Conservation (phyloP, 805 yeast genomes). For the Metschnikowia shivogae region DNA sequence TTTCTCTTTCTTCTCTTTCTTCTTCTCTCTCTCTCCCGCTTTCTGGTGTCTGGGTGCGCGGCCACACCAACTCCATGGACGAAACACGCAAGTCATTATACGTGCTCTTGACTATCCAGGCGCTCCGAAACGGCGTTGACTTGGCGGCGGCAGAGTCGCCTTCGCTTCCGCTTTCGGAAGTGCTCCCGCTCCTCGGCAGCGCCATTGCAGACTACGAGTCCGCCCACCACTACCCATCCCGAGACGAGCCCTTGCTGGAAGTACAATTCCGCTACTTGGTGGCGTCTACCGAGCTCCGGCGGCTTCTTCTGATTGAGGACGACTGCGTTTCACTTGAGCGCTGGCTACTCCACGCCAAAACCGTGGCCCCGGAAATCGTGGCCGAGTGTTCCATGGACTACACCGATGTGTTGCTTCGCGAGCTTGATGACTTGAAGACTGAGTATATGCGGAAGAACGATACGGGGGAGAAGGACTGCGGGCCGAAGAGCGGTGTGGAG, state of each 20-base stretch:
- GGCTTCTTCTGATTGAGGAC: neutral
- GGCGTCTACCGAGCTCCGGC: constrained; percentile 1
- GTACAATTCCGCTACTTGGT: neutral
- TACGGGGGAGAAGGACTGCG: neutral
- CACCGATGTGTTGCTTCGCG: constrained; percentile 7
- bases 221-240: neutral
- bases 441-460: neutral
- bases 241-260: neutral
- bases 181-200: neutral
- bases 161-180: neutral
- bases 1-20: too few relatives aligned
- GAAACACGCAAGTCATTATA: constrained; percentile 2
- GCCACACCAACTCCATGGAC: neutral
- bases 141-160: neutral
- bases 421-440: constrained; percentile 10
- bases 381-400: constrained; percentile 13
- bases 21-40: too few relatives aligned
- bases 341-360: neutral
- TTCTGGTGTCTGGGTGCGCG: too few relatives aligned
- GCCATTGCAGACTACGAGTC: neutral
- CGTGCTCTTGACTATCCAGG: constrained; percentile 1
- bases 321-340: neutral
- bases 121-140: neutral
- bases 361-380: constrained; percentile 6
- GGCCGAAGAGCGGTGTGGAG: neutral